These are phyloP conservation scores for Truncatella angustata DNA, from an alignment of 2,329 filamentous ascomycete genomes.

Conservation along the genomic window DNA sequence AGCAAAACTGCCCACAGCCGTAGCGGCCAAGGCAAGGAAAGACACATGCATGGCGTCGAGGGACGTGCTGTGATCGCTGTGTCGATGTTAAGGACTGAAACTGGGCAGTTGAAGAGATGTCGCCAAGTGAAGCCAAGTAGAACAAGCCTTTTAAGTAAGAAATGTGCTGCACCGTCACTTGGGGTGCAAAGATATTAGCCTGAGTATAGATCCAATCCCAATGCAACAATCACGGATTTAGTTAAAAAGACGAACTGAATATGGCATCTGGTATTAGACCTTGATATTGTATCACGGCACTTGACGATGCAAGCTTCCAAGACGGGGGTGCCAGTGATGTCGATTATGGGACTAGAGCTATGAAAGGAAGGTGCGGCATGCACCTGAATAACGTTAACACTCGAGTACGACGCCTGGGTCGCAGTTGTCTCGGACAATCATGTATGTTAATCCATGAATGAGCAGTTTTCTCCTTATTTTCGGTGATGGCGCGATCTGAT, in stretches of 20 bases:
- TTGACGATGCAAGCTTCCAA: neutral
- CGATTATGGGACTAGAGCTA: neutral
- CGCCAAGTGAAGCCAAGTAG: constrained; percentile 6
- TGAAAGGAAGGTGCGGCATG: neutral
- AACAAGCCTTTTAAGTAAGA: constrained; percentile 3
- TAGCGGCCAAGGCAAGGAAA: neutral
- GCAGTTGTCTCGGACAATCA: no score
- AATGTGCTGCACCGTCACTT: neutral
- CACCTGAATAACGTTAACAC: neutral
- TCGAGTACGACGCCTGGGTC: neutral
- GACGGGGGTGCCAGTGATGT: neutral
- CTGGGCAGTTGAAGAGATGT: neutral
- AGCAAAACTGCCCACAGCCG: neutral
- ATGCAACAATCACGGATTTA: neutral
- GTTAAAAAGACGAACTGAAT: neutral
- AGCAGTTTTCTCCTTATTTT: no score
- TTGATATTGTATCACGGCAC: neutral
- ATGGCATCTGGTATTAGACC: neutral
- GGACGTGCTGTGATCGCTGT: neutral
- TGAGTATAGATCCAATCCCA: neutral
- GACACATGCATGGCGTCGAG: neutral
- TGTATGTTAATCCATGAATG: no score
- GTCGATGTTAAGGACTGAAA: no score
- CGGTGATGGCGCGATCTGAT: no score
- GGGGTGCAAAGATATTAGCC: neutral